These are phyloP conservation scores for Sporothrix curviconia DNA, from an alignment of 2,329 filamentous ascomycete genomes.

Conservation along the genomic window DNA sequence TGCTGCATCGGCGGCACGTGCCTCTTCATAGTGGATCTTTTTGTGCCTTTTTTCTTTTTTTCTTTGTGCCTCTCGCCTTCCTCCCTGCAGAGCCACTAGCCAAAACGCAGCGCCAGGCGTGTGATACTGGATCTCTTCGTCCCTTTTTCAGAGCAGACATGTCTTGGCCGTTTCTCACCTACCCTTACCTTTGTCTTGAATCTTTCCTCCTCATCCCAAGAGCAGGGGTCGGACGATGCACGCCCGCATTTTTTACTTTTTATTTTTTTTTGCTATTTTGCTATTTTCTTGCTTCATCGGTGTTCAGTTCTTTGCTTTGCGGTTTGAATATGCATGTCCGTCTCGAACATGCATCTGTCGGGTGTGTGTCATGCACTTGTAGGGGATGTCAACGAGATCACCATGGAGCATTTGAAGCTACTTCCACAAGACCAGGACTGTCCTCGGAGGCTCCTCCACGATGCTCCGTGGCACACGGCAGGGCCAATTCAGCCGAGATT, in stretches of 20 bases:
- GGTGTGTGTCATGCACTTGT: too few relatives aligned
- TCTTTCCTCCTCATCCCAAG: too few relatives aligned
- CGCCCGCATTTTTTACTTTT: not conserved
- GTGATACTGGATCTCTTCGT: not conserved
- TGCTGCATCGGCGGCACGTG: not conserved
- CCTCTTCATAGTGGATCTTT: not conserved
- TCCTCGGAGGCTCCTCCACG: slow-evolving; percentile 28
- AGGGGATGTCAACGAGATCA: too few relatives aligned
- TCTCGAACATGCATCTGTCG: not conserved
- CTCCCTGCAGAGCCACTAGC: not conserved
- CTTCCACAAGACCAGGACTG: too few relatives aligned
- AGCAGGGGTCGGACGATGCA: too few relatives aligned
- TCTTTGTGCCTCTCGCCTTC: not conserved
- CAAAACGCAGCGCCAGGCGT: not conserved
- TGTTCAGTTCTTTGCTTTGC: too few relatives aligned
- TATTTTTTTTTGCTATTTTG: too few relatives aligned
- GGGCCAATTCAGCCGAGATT: slow-evolving; percentile 46
- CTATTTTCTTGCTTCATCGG: too few relatives aligned
- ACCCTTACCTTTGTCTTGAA: not conserved
- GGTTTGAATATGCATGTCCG: not conserved
- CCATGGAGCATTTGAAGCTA: too few relatives aligned
- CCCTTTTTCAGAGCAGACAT: not conserved
- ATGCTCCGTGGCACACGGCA: slow-evolving; percentile 33
- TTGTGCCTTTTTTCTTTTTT: not conserved
- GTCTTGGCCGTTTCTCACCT: not conserved